Conservation (phyloP, 768 basidiomycete genomes). For the Neoboletus subvelutipes region DNA sequence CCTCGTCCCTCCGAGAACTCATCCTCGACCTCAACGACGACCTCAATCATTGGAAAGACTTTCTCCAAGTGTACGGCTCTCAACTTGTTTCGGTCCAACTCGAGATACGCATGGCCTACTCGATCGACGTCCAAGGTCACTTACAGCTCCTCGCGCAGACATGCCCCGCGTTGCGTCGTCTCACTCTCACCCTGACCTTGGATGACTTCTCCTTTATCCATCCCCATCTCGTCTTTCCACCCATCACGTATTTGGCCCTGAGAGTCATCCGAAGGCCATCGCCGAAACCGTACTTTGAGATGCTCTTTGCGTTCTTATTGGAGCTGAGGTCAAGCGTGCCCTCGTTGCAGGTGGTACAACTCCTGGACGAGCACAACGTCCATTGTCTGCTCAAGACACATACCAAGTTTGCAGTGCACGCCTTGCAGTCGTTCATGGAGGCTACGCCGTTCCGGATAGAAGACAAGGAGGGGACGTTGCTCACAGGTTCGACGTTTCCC, state of each 20-base stretch:
- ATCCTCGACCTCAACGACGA: slow-evolving; percentile 8
- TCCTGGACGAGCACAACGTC: slow-evolving; percentile 18
- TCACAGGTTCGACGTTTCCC: slow-evolving; percentile 18
- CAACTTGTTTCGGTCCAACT: slow-evolving; percentile 21
- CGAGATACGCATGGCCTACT: neutral
- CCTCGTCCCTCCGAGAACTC: slow-evolving; percentile 19
- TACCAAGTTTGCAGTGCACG: slow-evolving; percentile 6
- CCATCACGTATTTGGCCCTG: slow-evolving; percentile 22
- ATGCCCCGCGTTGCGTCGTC: slow-evolving; percentile 20
- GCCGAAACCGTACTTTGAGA: slow-evolving; percentile 1
- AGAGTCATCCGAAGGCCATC: slow-evolving; percentile 1
- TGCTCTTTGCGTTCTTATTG: slow-evolving; percentile 15
- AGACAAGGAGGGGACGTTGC: slow-evolving; percentile 20
- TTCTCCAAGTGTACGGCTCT: slow-evolving; percentile 13
- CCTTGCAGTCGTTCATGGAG: slow-evolving; percentile 10
- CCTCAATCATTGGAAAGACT: slow-evolving; percentile 5
- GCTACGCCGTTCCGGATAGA: slow-evolving; percentile 19
- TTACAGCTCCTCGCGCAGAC: too few relatives aligned
- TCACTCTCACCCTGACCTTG: slow-evolving; percentile 20
- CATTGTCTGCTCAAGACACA: slow-evolving; percentile 19
- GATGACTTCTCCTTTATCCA: too few relatives aligned
- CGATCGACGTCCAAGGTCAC: too few relatives aligned
- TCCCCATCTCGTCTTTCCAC: slow-evolving; percentile 9
- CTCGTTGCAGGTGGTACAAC: slow-evolving; percentile 23
- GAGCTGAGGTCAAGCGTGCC: slow-evolving; percentile 11